A percentile compares a stretch with the other conserved stretches of the same genome.
Conservation (phyloP, 2,329 filamentous ascomycete species). For the Pezicula radicicola region DNA sequence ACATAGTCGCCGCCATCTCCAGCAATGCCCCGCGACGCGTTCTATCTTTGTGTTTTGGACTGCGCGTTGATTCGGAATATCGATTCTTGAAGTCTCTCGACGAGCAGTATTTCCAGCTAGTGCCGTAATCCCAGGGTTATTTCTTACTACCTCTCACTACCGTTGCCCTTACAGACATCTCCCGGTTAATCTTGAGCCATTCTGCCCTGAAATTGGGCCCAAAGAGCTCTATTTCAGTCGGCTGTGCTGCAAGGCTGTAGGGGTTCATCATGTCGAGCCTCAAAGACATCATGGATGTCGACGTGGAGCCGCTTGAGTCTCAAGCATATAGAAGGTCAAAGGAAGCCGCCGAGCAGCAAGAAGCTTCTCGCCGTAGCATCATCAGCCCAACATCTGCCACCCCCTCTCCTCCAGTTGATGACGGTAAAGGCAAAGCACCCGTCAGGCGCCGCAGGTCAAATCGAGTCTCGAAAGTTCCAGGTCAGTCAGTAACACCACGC, state of each 20-base stretch:
- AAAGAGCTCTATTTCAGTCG: constrained; percentile 24
- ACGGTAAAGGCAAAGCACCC: constrained; percentile 17
- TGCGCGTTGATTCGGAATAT: constrained; percentile 12
- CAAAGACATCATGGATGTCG: constrained; percentile 33
- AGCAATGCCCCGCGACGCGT: constrained; percentile 29
- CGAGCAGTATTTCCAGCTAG: not conserved
- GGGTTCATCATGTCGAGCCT: constrained; percentile 30
- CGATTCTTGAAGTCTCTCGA: not conserved
- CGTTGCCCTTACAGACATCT: constrained; percentile 3
- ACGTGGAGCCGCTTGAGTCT: constrained; percentile 30
- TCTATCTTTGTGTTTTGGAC: constrained; percentile 27
- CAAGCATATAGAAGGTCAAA: constrained; percentile 29
- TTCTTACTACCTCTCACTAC: not conserved
- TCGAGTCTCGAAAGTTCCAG: constrained; percentile 18
- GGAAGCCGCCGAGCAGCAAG: constrained; percentile 24
- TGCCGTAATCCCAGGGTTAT: not conserved
- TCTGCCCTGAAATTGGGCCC: not conserved
- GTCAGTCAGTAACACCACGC: constrained; percentile 12
- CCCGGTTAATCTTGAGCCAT: not conserved
- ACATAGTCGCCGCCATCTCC: constrained; percentile 1
- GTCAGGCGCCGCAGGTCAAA: constrained; percentile 24
- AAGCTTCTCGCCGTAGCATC: constrained; percentile 17
- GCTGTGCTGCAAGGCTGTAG: constrained; percentile 26
- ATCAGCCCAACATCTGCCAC: constrained; percentile 17
- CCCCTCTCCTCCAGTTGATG: constrained; percentile 17